Evolutionary conservation across 106 monocot species (phyloP).

Genomic region (Phalaenopsis equestris): DNA sequence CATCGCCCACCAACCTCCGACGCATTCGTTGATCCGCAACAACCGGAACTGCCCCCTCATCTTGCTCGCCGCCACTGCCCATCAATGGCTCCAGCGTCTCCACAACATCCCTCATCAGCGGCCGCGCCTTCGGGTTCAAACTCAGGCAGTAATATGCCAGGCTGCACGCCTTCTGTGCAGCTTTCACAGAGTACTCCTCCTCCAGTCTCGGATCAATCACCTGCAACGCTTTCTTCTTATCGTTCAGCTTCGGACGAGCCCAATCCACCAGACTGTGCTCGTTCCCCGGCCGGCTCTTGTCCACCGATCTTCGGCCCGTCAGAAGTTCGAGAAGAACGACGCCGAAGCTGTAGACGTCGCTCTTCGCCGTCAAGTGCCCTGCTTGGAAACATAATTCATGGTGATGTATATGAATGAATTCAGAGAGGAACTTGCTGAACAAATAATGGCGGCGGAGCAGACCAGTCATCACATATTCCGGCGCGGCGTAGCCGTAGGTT

Average conservation of each 20-base stretch:
- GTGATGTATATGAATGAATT: not conserved
- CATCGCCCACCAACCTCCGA: conserved; percentile 9
- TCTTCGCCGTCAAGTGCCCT: conserved; percentile 81
- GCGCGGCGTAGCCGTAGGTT: conserved; percentile 67
- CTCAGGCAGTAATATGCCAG: conserved; percentile 77
- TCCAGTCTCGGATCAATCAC: conserved; percentile 66
- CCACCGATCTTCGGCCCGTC: conserved; percentile 63
- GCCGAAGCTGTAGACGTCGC: conserved; percentile 85
- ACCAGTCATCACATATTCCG: conserved; percentile 73
- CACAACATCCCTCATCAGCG: conserved; percentile 78
- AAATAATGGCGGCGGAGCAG: not conserved
- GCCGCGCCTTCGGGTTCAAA: conserved; percentile 77
- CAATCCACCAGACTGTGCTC: conserved; percentile 82
- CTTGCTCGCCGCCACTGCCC: conserved; percentile 5
- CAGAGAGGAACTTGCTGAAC: not conserved
- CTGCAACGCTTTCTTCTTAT: conserved; percentile 61
- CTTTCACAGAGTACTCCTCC: conserved; percentile 51
- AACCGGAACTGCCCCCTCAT: conserved; percentile 8
- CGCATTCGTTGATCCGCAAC: conserved; percentile 13
- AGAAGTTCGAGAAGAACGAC: conserved; percentile 80
- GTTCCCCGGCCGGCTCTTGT: conserved; percentile 69
- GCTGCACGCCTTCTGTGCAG: conserved; percentile 81
- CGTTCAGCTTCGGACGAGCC: conserved; percentile 77
- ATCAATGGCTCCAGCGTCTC: conserved; percentile 77
- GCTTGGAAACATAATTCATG: not conserved